These are phyloP conservation scores for Suillus plorans DNA, from an alignment of 768 basidiomycete genomes.

Conservation along the genomic window DNA sequence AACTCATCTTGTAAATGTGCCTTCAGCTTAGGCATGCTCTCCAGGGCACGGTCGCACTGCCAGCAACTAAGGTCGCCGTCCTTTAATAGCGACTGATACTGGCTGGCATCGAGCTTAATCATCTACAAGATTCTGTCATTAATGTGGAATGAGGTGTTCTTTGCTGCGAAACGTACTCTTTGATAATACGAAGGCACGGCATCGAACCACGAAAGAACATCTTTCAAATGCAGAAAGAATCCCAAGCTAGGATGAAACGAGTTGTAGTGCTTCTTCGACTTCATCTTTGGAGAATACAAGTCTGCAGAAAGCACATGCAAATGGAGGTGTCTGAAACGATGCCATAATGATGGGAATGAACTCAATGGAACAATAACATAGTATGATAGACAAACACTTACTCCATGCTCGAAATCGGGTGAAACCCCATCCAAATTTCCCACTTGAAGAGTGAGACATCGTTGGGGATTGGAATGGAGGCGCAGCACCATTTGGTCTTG, in stretches of 20 bases:
- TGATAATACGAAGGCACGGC: conserved; percentile 54
- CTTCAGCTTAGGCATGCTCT: conserved; percentile 75
- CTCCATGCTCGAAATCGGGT: conserved; percentile 85
- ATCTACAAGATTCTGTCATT: conserved; percentile 39
- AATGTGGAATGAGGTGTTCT: conserved; percentile 6
- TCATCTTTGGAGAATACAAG: conserved; percentile 64
- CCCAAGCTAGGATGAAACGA: conserved; percentile 83
- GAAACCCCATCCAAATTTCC: conserved; percentile 81
- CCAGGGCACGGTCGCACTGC: conserved; percentile 59
- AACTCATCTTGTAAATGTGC: conserved; percentile 75
- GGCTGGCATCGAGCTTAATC: conserved; percentile 45
- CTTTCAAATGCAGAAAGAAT: conserved; percentile 79
- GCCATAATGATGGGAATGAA: neutral
- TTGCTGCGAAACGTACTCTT: conserved; percentile 38
- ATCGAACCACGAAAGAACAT: conserved; percentile 81
- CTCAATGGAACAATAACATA: neutral
- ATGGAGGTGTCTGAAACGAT: conserved; percentile 65
- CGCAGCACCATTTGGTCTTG: too few species aligned
- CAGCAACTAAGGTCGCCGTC: conserved; percentile 65
- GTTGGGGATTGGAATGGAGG: too few species aligned
- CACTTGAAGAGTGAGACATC: too few species aligned
- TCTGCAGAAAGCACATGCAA: conserved; percentile 86
- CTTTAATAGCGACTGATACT: conserved; percentile 68
- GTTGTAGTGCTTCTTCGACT: conserved; percentile 89
- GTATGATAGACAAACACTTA: conserved; percentile 45